A percentile compares a stretch with the other conserved stretches of the same genome.
Evolutionary conservation across 2,329 filamentous ascomycete species (phyloP).

Genomic region (Diplodia seriata): DNA sequence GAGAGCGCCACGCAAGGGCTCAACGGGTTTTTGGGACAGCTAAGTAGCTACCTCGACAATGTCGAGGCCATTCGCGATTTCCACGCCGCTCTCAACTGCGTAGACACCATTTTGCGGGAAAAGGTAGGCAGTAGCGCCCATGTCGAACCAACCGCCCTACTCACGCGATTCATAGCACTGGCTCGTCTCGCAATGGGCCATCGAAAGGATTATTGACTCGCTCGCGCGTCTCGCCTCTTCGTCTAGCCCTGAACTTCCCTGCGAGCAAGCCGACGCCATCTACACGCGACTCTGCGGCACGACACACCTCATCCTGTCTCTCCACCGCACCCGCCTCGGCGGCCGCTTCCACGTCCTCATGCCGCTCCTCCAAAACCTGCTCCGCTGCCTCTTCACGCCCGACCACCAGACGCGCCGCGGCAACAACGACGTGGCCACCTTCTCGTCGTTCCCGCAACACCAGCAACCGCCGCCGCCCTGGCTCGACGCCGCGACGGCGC

Average conservation of each 20-base stretch:
- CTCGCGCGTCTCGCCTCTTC: slow-evolving; percentile 47
- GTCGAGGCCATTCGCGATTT: slow-evolving; percentile 24
- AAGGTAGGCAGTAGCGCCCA: slow-evolving; percentile 10
- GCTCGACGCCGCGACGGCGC: slow-evolving; percentile 57
- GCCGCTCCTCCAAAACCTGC: slow-evolving; percentile 60
- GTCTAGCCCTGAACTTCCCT: slow-evolving; percentile 40
- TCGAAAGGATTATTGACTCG: slow-evolving; percentile 51
- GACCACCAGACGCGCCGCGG: slow-evolving; percentile 39
- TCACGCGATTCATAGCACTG: slow-evolving; percentile 40
- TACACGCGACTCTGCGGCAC: slow-evolving; percentile 63
- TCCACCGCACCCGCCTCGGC: slow-evolving; percentile 64
- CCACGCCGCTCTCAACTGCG: slow-evolving; percentile 33
- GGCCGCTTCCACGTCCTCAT: slow-evolving; percentile 67
- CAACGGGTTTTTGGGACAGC: slow-evolving; percentile 21
- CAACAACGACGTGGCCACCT: slow-evolving; percentile 1
- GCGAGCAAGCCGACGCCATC: slow-evolving; percentile 48
- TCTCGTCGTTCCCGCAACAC: background rate
- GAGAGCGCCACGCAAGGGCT: slow-evolving; percentile 20
- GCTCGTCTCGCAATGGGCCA: slow-evolving; percentile 52
- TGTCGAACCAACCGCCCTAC: slow-evolving; percentile 7
- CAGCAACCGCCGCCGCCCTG: slow-evolving; percentile 40
- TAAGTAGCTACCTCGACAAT: slow-evolving; percentile 23
- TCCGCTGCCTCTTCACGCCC: slow-evolving; percentile 63
- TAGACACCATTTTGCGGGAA: slow-evolving; percentile 42
- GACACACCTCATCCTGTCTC: slow-evolving; percentile 59